These are phyloP conservation scores for Scleromitrula shiraiana DNA, from an alignment of 2,329 filamentous ascomycete genomes.

Conservation along the genomic window DNA sequence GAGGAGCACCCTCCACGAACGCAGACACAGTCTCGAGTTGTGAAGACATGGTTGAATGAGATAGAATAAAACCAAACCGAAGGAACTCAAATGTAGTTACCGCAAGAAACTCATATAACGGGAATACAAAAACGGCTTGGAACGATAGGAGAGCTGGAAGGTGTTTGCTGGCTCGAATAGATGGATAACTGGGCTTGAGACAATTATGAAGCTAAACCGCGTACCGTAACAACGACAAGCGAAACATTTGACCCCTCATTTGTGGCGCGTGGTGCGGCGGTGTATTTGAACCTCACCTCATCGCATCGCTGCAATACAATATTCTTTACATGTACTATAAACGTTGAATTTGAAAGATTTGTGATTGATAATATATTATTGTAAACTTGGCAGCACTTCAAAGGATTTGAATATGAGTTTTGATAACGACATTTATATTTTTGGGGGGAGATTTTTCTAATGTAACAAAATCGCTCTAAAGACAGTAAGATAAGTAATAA, in stretches of 20 bases:
- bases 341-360: too few relatives aligned
- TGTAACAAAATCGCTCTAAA: too few relatives aligned
- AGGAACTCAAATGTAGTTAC: neutral
- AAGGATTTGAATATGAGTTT: too few relatives aligned
- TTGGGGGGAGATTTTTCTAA: too few relatives aligned
- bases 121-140: too few relatives aligned
- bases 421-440: too few relatives aligned
- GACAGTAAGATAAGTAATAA: too few relatives aligned
- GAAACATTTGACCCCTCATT: conserved; percentile 1
- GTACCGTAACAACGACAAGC: conserved; percentile 2
- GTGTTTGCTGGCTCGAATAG: conserved; percentile 5
- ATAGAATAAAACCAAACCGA: too few relatives aligned
- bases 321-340: too few relatives aligned
- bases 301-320: too few relatives aligned
- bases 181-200: neutral
- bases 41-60: conserved; percentile 25
- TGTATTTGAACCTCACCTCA: conserved; percentile 32
- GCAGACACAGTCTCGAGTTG: conserved; percentile 60
- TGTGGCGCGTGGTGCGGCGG: neutral
- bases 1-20: conserved; percentile 89
- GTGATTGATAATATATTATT: too few relatives aligned
- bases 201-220: conserved; percentile 3
- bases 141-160: neutral
- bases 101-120: neutral
- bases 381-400: too few relatives aligned